Evolutionary conservation across 768 basidiomycete species (phyloP), one percentile per base, ranked within the genome.

Genomic region (Tricholoma bakamatsutake): DNA sequence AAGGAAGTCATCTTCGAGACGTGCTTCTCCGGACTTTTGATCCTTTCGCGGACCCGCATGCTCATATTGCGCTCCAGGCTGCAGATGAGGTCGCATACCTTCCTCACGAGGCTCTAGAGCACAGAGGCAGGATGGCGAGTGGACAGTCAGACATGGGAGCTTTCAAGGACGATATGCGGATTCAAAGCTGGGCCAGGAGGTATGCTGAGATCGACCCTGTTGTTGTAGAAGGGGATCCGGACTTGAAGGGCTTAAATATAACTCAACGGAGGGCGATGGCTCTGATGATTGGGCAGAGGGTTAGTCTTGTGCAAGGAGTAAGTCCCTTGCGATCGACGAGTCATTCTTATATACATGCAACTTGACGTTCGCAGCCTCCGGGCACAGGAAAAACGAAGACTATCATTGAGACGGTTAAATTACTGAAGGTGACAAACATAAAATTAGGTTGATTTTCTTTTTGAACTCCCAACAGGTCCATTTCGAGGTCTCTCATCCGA

Each of bases 371-470:
- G 12, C 34, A 92, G 89, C 91, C 93, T 39, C 93, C 92, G 17
- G 93, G 93, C 18, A 94, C 92, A 0, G 94, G 94, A 34, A 98
- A 98, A 70, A 95, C 93, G 2, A 86, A 87, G 67, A 95, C 92
- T 0, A 93, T 95, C 46, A 84, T 93, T n/a, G 87, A 95, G 66
- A 78, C 90, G 0, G 77, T 91, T 56, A 87, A 82, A 60, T 65
- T 95, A 15, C 80, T 95, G 56, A 94, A 94, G 77, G 84, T 85
- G 50, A 31, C 17, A 59, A 59, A 8, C 37, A 31, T 27, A 15
- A n/a, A 10, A 37, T 21, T 3, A 28, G 21, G 11, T 37, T 15
- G 7, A 21, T 45, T 11, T 24, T 34, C n/a, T 45, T 28, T 28
- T 34, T 46, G 33, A 58, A 27, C 17, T 57, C 59, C 51, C 18